Conservation (phyloP, 495 filamentous ascomycete species). For the Xylaria telfairii region DNA sequence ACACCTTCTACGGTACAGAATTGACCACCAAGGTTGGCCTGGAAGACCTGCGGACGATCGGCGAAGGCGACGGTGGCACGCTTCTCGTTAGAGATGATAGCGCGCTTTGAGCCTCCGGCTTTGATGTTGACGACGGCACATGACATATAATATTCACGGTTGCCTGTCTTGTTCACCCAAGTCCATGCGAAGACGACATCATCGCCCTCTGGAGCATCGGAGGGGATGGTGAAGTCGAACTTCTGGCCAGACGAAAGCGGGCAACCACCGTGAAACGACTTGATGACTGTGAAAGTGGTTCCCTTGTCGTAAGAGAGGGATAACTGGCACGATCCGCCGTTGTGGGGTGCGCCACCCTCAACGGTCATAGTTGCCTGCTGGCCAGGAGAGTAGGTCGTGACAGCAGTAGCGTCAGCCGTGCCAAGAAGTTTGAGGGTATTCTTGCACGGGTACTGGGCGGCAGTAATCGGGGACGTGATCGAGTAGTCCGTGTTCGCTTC, state of each 20-base stretch:
- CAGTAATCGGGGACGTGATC: slow-evolving; percentile 61
- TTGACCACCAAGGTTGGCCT: slow-evolving; percentile 62
- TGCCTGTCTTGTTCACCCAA: slow-evolving; percentile 69
- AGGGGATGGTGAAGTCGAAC: slow-evolving; percentile 70
- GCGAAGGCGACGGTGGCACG: slow-evolving; percentile 51
- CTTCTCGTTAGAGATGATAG: slow-evolving; percentile 26
- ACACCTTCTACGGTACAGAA: slow-evolving; percentile 59
- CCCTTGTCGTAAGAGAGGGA: slow-evolving; percentile 68
- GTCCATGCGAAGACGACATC: slow-evolving; percentile 70
- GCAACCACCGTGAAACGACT: slow-evolving; percentile 69
- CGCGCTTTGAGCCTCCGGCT: slow-evolving; percentile 43
- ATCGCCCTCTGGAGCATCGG: slow-evolving; percentile 61
- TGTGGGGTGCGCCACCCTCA: slow-evolving; percentile 62
- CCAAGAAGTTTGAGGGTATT: slow-evolving; percentile 64
- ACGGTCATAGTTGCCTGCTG: slow-evolving; percentile 63
- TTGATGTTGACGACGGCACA: slow-evolving; percentile 65
- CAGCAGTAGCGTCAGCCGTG: slow-evolving; percentile 50
- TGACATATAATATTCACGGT: slow-evolving; percentile 74
- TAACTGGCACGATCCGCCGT: slow-evolving; percentile 70
- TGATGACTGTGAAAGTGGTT: slow-evolving; percentile 66
- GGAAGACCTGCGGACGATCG: slow-evolving; percentile 61
- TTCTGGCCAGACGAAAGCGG: slow-evolving; percentile 49
- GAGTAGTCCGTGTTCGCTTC: slow-evolving; percentile 57
- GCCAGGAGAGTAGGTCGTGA: slow-evolving; percentile 62
- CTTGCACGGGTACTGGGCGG: slow-evolving; percentile 68